These are phyloP conservation scores for Diphasiastrum complanatum DNA, from an alignment of 83 land plant genomes.

Conservation along the genomic window DNA sequence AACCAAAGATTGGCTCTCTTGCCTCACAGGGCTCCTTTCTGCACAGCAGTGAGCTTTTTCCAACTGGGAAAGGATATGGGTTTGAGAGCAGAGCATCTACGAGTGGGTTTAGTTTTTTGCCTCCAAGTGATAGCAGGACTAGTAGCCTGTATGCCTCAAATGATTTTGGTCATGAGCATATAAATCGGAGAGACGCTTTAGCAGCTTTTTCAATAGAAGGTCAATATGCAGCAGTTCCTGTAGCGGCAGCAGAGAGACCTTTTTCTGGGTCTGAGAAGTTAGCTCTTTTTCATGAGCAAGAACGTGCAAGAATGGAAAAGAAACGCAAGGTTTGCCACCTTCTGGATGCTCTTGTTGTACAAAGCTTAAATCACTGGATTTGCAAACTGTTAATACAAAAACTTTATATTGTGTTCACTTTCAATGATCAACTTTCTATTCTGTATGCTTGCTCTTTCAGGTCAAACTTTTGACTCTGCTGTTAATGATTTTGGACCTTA, in stretches of 20 bases:
- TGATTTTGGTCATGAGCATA: slow-evolving; percentile 27
- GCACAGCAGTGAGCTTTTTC: slow-evolving; percentile 35
- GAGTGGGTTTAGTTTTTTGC: slow-evolving; percentile 17
- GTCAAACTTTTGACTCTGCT: too few relatives aligned
- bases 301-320: slow-evolving; percentile 41
- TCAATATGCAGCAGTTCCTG: slow-evolving; percentile 32
- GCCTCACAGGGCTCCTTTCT: slow-evolving; percentile 22
- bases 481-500: too few relatives aligned
- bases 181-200: slow-evolving; percentile 18
- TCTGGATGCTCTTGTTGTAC: slow-evolving; percentile 1
- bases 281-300: slow-evolving; percentile 31
- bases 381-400: neutral
- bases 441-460: too few relatives aligned
- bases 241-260: slow-evolving; percentile 28
- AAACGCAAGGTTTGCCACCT: slow-evolving; percentile 57
- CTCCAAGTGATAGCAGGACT: slow-evolving; percentile 40
- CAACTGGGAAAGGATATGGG: slow-evolving; percentile 25
- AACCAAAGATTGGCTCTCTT: slow-evolving; percentile 12
- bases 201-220: slow-evolving; percentile 26
- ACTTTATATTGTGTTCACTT: neutral
- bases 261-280: slow-evolving; percentile 32
- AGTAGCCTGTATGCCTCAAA: slow-evolving; percentile 21
- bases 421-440: too few relatives aligned
- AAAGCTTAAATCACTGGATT: neutral
- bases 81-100: slow-evolving; percentile 32